phyloP scores from a whole-genome alignment of 129 eudicot species.

The Flaveria linearis region DNA sequence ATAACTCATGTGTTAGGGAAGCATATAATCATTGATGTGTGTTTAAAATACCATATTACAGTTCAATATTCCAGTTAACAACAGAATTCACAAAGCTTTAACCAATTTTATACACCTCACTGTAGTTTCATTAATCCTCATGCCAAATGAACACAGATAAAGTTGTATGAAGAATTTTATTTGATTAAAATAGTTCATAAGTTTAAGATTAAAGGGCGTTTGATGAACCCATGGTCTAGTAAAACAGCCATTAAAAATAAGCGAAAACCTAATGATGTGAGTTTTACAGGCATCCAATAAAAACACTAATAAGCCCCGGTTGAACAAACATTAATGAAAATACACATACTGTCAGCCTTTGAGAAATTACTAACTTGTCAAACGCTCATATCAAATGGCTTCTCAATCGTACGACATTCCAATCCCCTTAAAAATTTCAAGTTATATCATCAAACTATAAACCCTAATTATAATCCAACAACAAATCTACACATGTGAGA shows the following conservation, averaged over 20 bases:
- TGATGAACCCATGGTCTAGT: neutral
- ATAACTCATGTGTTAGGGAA: too few relatives aligned
- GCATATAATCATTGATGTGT: neutral
- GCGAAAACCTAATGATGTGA: neutral
- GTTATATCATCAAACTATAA: neutral
- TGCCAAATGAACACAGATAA: neutral
- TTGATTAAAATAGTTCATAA: neutral
- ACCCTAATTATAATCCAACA: constrained; percentile 5
- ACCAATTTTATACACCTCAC: neutral
- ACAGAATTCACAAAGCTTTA: neutral
- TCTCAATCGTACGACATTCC: constrained; percentile 2
- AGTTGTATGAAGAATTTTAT: neutral
- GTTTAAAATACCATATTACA: neutral
- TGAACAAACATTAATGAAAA: neutral
- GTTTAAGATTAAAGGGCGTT: neutral
- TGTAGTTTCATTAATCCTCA: neutral
- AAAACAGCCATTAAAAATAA: too few relatives aligned
- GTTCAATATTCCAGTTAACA: neutral
- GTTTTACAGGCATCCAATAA: neutral
- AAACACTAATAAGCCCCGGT: neutral
- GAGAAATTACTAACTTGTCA: constrained; percentile 2
- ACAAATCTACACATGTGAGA: neutral
- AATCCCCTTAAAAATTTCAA: neutral
- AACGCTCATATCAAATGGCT: neutral
- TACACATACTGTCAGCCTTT: neutral